Base-by-base conservation (phyloP, 495 filamentous ascomycete genomes). In the Trichoderma gamsii region DNA sequence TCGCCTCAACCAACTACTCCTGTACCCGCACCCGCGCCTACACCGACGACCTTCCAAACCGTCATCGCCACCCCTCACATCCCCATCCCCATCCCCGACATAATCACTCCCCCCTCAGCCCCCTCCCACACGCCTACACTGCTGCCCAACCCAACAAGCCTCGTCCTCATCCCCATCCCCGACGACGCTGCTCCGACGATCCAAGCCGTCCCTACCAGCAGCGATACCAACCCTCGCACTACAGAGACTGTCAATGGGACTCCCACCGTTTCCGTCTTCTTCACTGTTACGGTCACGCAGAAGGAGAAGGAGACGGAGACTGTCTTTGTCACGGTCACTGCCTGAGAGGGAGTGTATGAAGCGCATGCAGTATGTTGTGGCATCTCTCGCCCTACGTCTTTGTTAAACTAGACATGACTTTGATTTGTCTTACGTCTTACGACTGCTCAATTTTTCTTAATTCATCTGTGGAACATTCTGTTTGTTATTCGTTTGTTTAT, bases 271-370 rank as follows among this genome's bases (percentile, higher is more conserved):
- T 66, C 65, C 11, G 27, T 49, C 27, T 51, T n/a, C 27, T 66
- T 66, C 65, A 66, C 65, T 13, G 65, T 66, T 1, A 66, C 65
- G n/a, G 65, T 46, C 27, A 66, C 65, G 1, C n/a, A 46, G 41
- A n/a, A 41, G 21, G 65, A 66, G 65, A 66, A 51, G 65, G 41
- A 66, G 43, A 38, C 35, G 4, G 44, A 49, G 44, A 41, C 35
- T 5, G 64, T 66, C 8, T 51, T 43, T 11, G 65, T 46, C 43
- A 66, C 65, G 6, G 41, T 66, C 7, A 18, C 23, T 12, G 25
- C 25, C 16, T 61, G 9, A 61, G 11, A 25, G n/a, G 21, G 18
- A 11, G 18, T 56, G 18, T 1, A 56, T 0, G 44, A n/a, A 4
- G 44, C 15, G 44, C 3, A 6, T 49, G 29, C 29, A 29, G 29